These are phyloP conservation scores for Solanum pinnatisectum DNA, from an alignment of 257 asterid species.

Conservation along the genomic window DNA sequence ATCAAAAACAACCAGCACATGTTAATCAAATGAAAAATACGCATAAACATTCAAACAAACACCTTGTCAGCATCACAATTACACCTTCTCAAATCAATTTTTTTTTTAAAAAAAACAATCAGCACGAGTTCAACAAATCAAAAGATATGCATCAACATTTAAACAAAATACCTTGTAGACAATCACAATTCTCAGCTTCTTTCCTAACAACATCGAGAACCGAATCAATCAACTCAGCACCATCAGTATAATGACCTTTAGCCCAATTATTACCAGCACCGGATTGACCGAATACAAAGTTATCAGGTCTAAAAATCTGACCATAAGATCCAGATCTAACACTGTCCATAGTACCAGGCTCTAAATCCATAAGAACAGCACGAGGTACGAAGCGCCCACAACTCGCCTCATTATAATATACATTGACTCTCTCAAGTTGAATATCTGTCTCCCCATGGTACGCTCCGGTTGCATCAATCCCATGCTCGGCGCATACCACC, in stretches of 20 bases:
- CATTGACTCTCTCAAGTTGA: conserved; percentile 38
- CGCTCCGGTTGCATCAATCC: conserved; percentile 38
- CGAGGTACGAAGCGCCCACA: conserved; percentile 37
- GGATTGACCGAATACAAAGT: conserved; percentile 33
- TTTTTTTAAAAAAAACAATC: background rate
- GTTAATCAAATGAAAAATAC: background rate
- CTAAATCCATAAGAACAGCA: conserved; percentile 43
- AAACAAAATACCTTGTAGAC: conserved; percentile 20
- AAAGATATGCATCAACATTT: background rate
- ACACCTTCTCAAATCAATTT: background rate
- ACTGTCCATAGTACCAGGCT: conserved; percentile 51
- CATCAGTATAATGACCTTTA: conserved; percentile 37
- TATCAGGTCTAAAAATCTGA: conserved; percentile 31
- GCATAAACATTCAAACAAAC: background rate
- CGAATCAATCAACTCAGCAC: conserved; percentile 40
- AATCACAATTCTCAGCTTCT: conserved; percentile 43
- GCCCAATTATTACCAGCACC: conserved; percentile 21
- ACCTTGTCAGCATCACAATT: conserved; percentile 7
- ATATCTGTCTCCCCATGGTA: conserved; percentile 34
- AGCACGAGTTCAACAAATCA: background rate
- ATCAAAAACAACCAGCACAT: background rate
- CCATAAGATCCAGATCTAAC: conserved; percentile 29
- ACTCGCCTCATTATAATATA: conserved; percentile 38
- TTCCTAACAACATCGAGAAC: conserved; percentile 41
- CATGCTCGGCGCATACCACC: conserved; percentile 46